Base-by-base conservation (phyloP, 1,284 basidiomycete species). In the Veloboletus limbatus region DNA sequence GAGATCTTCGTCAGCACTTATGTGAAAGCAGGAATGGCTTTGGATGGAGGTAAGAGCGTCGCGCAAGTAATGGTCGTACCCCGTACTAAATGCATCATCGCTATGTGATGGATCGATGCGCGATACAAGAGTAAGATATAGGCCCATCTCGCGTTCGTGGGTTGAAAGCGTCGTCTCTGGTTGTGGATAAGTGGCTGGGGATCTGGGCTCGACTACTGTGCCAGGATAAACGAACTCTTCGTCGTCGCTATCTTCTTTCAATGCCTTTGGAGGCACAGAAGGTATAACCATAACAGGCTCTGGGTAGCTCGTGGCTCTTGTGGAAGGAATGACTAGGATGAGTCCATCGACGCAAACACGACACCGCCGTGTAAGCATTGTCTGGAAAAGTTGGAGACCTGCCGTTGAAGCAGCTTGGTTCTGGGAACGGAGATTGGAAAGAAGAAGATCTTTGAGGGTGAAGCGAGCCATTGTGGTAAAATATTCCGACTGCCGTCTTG, bases 391-490 rank as follows among this genome's bases (percentile, higher is more conserved):
- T 54, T 91, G 87, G 31, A 96, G 69, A 3, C 91, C 88, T 8
- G 91, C 81, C 0, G 85, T 82, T 1, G 76, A 75, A 0, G 90
- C 80, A 0, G 81, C 66, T 45, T 81, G 76, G 8, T 78, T 80
- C 34, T 69, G 69, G 2, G 89, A 92, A 11, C 77, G 74, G 20
- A 96, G 68, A 58, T 92, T 93, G 39, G 89, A 79, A 37, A 91
- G 61, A 5, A 97, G 69, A 21, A 97, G 76, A 58, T 97, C 93
- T 60, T 92, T 93, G 17, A 97, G 73, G 3, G 90, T 95, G 69
- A 93, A 97, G 14, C 92, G 81, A 11, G 85, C 89, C 66, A 87
- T 79, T 0, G 89, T 84, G 4, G 85, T 91, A 63, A 91, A 89
- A 67, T 96, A 96, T 54, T 84, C 82, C 0, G 86, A 81, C 40